Percentiles rank a stretch among this genome's conserved stretches.
phyloP scores from a whole-genome alignment of 2,329 filamentous ascomycete species.

The Fonsecaea pugnacius region DNA sequence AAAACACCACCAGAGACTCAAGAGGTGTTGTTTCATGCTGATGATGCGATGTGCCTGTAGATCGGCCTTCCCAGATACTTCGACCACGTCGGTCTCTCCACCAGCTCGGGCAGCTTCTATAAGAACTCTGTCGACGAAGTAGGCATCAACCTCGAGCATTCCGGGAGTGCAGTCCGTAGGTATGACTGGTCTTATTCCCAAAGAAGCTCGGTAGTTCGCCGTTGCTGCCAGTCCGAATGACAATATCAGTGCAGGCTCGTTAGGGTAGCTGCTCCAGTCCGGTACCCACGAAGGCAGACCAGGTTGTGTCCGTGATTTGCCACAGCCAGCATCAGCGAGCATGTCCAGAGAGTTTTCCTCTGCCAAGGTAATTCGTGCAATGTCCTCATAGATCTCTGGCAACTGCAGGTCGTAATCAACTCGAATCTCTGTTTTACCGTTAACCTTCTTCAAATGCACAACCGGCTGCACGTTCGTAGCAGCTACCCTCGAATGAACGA shows the following conservation, averaged over 20 bases:
- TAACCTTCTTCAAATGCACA: not conserved
- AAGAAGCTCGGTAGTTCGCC: not conserved
- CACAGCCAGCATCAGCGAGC: not conserved
- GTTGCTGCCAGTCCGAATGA: not conserved
- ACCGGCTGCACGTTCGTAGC: not conserved
- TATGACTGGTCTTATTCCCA: not conserved
- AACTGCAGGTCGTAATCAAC: not conserved
- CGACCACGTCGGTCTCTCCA: not conserved
- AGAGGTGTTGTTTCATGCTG: not conserved
- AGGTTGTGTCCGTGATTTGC: slow-evolving; percentile 1
- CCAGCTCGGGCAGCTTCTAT: not conserved
- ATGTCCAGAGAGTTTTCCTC: not conserved
- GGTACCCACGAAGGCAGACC: not conserved
- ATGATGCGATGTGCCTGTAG: not conserved
- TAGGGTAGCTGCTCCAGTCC: not conserved
- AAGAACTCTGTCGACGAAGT: not conserved
- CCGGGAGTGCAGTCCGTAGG: not conserved
- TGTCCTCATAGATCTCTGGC: not conserved
- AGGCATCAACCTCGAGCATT: slow-evolving; percentile 1
- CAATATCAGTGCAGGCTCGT: not conserved
- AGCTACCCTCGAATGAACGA: not conserved
- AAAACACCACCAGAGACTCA: slow-evolving; percentile 2
- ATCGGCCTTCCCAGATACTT: not conserved
- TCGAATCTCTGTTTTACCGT: not conserved
- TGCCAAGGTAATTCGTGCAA: not conserved